phyloP scores from a whole-genome alignment of 1,139 yeast species.

The Entelexis paramagnoliae region DNA sequence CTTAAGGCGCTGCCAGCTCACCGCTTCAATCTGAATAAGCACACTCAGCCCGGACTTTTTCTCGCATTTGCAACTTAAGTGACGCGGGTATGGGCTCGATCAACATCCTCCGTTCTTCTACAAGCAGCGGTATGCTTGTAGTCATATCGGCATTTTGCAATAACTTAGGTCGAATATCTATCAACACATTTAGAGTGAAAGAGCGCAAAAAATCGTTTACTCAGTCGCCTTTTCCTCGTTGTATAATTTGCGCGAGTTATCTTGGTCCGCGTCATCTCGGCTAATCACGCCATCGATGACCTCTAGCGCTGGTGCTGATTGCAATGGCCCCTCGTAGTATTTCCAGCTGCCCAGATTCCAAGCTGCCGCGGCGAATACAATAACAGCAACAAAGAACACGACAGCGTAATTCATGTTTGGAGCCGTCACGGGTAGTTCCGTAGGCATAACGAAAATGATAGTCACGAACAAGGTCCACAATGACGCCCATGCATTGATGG shows the following conservation, averaged over 20 bases:
- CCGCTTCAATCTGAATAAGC: too few species aligned
- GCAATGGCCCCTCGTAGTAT: constrained; percentile 51
- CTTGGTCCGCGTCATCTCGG: background rate
- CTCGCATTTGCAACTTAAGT: too few species aligned
- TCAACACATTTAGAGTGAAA: too few species aligned
- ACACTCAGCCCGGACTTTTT: too few species aligned
- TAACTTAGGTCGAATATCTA: too few species aligned
- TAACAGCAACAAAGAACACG: constrained; percentile 55
- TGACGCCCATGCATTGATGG: constrained; percentile 34
- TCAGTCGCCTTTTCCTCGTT: background rate
- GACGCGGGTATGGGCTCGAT: too few species aligned
- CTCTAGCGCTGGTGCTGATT: constrained; percentile 32
- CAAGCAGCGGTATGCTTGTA: too few species aligned
- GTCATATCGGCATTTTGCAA: too few species aligned
- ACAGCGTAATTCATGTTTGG: constrained; percentile 61
- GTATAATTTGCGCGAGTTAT: background rate
- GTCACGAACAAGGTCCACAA: constrained; percentile 35
- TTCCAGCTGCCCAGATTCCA: constrained; percentile 48
- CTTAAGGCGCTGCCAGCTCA: too few species aligned
- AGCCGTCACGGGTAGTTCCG: constrained; percentile 26
- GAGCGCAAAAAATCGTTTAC: background rate
- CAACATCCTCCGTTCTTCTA: too few species aligned
- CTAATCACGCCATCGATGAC: constrained; percentile 31
- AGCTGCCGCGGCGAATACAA: constrained; percentile 45
- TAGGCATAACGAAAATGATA: constrained; percentile 35